phyloP scores from a whole-genome alignment of 805 yeast genomes.

The Diddensiella santjacobensis region DNA sequence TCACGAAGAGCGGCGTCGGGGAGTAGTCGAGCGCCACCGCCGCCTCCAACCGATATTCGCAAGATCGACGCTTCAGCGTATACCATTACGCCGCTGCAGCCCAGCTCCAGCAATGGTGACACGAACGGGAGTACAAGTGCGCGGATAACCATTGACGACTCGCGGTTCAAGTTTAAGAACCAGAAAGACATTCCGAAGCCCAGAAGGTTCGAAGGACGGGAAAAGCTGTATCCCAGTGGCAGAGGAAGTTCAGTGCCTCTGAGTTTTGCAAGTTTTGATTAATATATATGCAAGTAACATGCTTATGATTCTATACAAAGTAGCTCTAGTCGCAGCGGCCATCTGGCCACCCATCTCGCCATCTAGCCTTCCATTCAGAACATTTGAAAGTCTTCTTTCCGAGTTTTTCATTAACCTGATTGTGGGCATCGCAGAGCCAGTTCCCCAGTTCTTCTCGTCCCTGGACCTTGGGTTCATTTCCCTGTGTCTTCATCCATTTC shows the following conservation, averaged over 20 bases:
- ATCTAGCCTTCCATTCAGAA: constrained; percentile 83
- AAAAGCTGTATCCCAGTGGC: constrained; percentile 90
- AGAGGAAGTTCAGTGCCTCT: constrained; percentile 90
- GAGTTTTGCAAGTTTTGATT: constrained; percentile 41
- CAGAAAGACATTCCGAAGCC: constrained; percentile 77
- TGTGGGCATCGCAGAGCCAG: constrained; percentile 96
- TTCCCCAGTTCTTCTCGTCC: constrained; percentile 72
- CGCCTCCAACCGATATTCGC: constrained; percentile 42
- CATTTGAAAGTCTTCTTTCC: constrained; percentile 89
- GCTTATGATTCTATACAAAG: not conserved
- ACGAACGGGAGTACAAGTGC: constrained; percentile 8
- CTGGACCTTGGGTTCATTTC: constrained; percentile 40
- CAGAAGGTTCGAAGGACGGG: constrained; percentile 65
- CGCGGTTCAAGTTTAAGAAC: constrained; percentile 68
- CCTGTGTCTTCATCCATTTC: constrained; percentile 49
- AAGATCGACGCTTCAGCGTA: constrained; percentile 63
- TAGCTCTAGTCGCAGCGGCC: constrained; percentile 42
- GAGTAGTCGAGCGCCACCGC: constrained; percentile 26
- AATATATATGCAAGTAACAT: constrained; percentile 3
- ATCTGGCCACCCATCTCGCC: constrained; percentile 93
- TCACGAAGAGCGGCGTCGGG: constrained; percentile 28
- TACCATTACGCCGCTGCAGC: constrained; percentile 46
- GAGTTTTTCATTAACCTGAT: constrained; percentile 79
- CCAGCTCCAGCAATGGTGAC: constrained; percentile 20
- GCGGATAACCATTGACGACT: constrained; percentile 57